Base-by-base conservation (phyloP, 805 yeast genomes). In the Barnettozyma wickerhamii region DNA sequence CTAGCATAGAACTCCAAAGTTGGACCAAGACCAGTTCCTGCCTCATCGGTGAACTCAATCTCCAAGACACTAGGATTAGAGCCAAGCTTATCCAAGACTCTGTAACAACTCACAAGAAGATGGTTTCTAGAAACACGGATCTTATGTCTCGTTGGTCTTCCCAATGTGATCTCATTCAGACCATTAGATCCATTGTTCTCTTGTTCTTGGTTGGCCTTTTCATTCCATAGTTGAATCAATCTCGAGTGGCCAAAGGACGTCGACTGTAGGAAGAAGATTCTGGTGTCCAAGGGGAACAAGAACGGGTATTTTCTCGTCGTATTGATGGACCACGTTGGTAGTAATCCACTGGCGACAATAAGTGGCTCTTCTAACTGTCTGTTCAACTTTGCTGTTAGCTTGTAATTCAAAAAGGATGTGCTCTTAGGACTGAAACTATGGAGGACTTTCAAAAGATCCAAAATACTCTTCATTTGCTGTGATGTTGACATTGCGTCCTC, bases 11-110 rank as follows among this genome's bases (percentile, higher is more conserved):
- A 91, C 61, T 91, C 99, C 48, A 90, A 68, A 0, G 99, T 91
- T 4, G 99, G 99, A 0, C 99, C 99, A 33, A 89, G 65, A 0
- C 99, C 99, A 0, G 96, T 82, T n/a, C 98, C 99, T 6, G 74
- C 96, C 59, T 91, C 99, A 49, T 83, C 89, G 47, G 73, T 78
- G 53, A 84, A 91, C 58, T 90, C 96, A 41, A 93, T 80, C 52
- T 91, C 98, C 18, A 91, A 64, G 5, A 85, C 68, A 21, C 88
- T 83, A 1, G 96, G 89, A n/a, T 81, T 72, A 0, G 84, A 64
- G 0, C 93, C 95, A 58, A 87, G 83, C 37, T 76, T 65, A 33
- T 79, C 82, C 60, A 93, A 65, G 2, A 90, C 84, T 53, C 86
- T 86, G 37, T 84, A 61, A 0, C 95, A 95, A 44, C 93, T 82